These are phyloP conservation scores for Orbilia oligospora DNA, from an alignment of 2,329 filamentous ascomycete species.

Conservation along the genomic window DNA sequence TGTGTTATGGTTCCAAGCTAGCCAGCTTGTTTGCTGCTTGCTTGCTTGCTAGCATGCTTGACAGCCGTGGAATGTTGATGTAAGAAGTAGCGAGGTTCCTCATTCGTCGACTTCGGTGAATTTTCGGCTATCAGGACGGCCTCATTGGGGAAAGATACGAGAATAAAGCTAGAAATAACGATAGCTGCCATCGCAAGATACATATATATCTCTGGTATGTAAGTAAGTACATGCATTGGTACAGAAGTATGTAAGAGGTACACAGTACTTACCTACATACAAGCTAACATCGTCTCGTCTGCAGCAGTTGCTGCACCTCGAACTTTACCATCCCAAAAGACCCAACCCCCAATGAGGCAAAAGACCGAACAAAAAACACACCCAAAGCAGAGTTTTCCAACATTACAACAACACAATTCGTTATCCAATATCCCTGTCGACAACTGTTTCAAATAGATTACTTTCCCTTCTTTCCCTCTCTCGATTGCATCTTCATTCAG, in stretches of 20 bases:
- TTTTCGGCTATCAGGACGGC: slow-evolving; percentile 32
- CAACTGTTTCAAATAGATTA: slow-evolving; percentile 59
- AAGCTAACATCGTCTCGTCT: background rate
- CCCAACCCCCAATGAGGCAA: background rate
- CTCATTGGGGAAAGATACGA: slow-evolving; percentile 54
- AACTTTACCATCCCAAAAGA: background rate
- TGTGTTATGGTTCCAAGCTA: background rate
- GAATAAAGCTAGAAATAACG: slow-evolving; percentile 15
- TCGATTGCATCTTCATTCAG: slow-evolving; percentile 22
- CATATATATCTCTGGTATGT: background rate
- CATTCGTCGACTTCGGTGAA: slow-evolving; percentile 11
- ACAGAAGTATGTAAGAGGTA: too few relatives aligned
- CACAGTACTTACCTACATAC: background rate
- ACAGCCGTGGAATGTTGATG: background rate
- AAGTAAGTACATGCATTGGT: background rate
- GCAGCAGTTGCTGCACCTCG: slow-evolving; percentile 1
- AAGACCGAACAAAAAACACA: slow-evolving; percentile 13
- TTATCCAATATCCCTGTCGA: slow-evolving; percentile 45
- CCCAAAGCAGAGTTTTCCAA: slow-evolving; percentile 32
- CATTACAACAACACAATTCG: slow-evolving; percentile 58
- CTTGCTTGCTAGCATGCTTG: too few relatives aligned
- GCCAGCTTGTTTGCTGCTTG: too few relatives aligned
- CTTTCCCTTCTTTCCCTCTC: background rate
- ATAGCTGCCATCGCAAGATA: slow-evolving; percentile 14
- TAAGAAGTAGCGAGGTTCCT: background rate